These are phyloP conservation scores for Geranium incanum DNA, from an alignment of 441 rosid species.

Conservation along the genomic window DNA sequence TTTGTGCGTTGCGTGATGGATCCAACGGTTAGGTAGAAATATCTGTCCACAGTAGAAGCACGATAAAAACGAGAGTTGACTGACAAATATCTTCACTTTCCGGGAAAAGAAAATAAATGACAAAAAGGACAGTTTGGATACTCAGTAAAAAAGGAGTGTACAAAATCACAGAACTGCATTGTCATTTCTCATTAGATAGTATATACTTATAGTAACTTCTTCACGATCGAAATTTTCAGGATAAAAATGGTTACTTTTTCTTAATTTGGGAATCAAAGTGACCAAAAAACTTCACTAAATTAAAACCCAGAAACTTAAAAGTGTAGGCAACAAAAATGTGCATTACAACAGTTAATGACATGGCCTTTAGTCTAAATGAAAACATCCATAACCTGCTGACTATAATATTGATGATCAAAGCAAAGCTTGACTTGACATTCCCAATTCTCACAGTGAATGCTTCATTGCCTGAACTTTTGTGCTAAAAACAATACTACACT, in stretches of 20 bases:
- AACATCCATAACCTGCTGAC: too few relatives aligned
- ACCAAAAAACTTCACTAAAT: too few relatives aligned
- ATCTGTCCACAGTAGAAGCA: not conserved
- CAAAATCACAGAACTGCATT: too few relatives aligned
- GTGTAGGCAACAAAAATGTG: not conserved
- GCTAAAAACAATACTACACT: not conserved
- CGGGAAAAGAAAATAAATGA: slow-evolving; percentile 4
- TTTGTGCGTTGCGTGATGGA: slow-evolving; percentile 5
- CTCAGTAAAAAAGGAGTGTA: not conserved
- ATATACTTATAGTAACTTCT: too few relatives aligned
- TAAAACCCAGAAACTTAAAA: too few relatives aligned
- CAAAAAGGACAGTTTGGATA: not conserved
- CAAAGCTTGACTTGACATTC: not conserved
- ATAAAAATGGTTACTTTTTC: too few relatives aligned
- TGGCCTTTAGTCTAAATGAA: not conserved
- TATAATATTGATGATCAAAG: too few relatives aligned
- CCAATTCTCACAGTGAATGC: not conserved
- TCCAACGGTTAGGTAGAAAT: not conserved
- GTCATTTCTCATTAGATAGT: too few relatives aligned
- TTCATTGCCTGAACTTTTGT: not conserved
- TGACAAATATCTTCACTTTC: not conserved
- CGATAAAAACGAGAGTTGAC: slow-evolving; percentile 1
- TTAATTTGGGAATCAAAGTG: too few relatives aligned
- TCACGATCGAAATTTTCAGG: too few relatives aligned
- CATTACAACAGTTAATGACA: not conserved